phyloP scores from a whole-genome alignment of 805 yeast genomes.

The Crinitomyces ghanaensis region DNA sequence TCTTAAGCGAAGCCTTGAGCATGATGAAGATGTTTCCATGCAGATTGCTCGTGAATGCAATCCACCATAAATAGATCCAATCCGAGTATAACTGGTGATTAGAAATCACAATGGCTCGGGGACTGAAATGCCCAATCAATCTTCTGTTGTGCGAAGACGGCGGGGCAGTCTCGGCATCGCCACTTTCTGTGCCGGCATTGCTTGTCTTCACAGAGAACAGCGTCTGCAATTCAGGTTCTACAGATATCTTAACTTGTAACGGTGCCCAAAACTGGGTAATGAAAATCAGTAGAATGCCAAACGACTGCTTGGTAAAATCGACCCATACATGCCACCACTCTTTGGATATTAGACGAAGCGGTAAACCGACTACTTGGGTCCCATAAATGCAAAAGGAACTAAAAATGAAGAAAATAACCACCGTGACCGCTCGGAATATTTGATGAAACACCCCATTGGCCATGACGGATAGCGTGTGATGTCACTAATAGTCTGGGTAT shows the following conservation, averaged over 20 bases:
- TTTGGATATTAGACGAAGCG: slow-evolving; percentile 17
- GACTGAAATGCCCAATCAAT: no score
- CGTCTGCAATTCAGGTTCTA: slow-evolving; percentile 21
- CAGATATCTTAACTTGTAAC: slow-evolving; percentile 18
- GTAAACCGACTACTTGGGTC: slow-evolving; percentile 23
- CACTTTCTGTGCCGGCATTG: slow-evolving; percentile 13
- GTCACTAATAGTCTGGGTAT: no score
- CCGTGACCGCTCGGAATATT: slow-evolving; percentile 5
- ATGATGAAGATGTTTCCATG: slow-evolving; percentile 60
- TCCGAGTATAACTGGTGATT: slow-evolving; percentile 93
- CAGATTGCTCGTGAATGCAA: slow-evolving; percentile 54
- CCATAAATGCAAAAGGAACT: slow-evolving; percentile 10
- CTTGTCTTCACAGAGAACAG: slow-evolving; percentile 15
- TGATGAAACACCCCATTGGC: slow-evolving; percentile 2
- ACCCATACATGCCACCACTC: slow-evolving; percentile 22
- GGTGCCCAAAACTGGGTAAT: slow-evolving; percentile 23
- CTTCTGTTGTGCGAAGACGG: slow-evolving; percentile 18
- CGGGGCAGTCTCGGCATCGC: no score
- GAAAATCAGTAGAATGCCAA: slow-evolving; percentile 21
- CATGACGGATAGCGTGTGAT: no score
- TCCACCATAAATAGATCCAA: slow-evolving; percentile 88
- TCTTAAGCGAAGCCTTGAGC: slow-evolving; percentile 60
- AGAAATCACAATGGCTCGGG: slow-evolving; percentile 57
- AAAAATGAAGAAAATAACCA: slow-evolving; percentile 8
- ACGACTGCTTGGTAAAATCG: slow-evolving; percentile 25